Percentiles rank a stretch among this genome's conserved stretches.
phyloP scores from a whole-genome alignment of 805 yeast species.

The Metschnikowia henanensis region DNA sequence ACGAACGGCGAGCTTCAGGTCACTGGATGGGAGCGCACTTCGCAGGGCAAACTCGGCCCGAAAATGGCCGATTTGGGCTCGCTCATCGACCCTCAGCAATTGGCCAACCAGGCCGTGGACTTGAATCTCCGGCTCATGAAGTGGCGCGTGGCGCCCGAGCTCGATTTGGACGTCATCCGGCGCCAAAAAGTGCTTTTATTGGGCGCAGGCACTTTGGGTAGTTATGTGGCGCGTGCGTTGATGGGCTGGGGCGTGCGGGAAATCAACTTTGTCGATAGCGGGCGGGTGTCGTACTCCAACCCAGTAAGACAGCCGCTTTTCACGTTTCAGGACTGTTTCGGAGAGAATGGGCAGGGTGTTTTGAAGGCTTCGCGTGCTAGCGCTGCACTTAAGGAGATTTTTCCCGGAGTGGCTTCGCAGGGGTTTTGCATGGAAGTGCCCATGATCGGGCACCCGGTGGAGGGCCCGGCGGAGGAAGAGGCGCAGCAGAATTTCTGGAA shows the following conservation, averaged over 20 bases:
- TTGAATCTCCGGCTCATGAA: constrained; percentile 90
- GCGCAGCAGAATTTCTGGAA: constrained; percentile 52
- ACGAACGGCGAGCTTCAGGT: constrained; percentile 37
- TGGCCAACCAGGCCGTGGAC: constrained; percentile 92
- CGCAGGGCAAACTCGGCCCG: constrained; percentile 72
- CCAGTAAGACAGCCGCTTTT: constrained; percentile 95
- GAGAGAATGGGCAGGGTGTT: constrained; percentile 60
- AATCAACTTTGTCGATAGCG: constrained; percentile 88
- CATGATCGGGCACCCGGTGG: constrained; percentile 91
- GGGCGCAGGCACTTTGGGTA: constrained; percentile 98
- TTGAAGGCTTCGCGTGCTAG: constrained; percentile 84
- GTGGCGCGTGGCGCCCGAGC: constrained; percentile 89
- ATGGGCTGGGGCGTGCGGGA: constrained; percentile 93
- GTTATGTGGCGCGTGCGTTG: constrained; percentile 82
- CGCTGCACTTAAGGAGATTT: constrained; percentile 62
- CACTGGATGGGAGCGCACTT: constrained; percentile 91
- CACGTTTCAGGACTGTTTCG: constrained; percentile 74
- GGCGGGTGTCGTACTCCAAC: constrained; percentile 85
- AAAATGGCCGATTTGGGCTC: constrained; percentile 81
- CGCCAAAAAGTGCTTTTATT: constrained; percentile 65
- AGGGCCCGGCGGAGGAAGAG: constrained; percentile 43
- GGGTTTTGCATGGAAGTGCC: constrained; percentile 81
- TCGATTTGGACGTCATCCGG: constrained; percentile 67
- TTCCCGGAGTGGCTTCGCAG: constrained; percentile 68
- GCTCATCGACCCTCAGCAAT: constrained; percentile 73